These are phyloP conservation scores for Podospora anserina DNA, from an alignment of 495 filamentous ascomycete genomes.

Conservation along the genomic window DNA sequence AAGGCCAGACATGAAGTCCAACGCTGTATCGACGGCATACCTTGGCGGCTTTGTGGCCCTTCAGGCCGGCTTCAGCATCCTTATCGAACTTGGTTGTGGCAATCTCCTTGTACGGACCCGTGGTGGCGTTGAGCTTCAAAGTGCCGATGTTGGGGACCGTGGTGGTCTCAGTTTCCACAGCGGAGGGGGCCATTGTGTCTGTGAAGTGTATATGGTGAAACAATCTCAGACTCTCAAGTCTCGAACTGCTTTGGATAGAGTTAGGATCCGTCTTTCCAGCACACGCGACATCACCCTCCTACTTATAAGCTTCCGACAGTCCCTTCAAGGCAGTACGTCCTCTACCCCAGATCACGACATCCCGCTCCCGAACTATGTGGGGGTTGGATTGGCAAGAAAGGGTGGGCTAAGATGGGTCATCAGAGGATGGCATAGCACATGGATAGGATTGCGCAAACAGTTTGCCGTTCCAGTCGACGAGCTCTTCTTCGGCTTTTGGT, in stretches of 20 bases:
- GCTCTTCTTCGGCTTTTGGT: not conserved
- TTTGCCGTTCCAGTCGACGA: slow-evolving; percentile 16
- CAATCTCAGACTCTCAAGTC: not conserved
- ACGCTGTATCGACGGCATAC: slow-evolving; percentile 18
- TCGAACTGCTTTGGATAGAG: not conserved
- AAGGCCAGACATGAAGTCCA: not conserved
- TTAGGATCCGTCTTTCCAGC: not conserved
- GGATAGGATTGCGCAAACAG: slow-evolving; percentile 27
- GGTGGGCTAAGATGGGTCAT: slow-evolving; percentile 1
- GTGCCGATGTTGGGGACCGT: slow-evolving; percentile 25
- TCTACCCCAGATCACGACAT: not conserved
- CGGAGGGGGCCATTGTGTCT: slow-evolving; percentile 32
- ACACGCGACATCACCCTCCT: not conserved
- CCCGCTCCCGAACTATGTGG: slow-evolving; percentile 11
- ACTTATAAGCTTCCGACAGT: slow-evolving; percentile 4
- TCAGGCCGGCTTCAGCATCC: slow-evolving; percentile 44
- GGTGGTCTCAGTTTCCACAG: slow-evolving; percentile 36
- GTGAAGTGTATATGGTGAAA: not conserved
- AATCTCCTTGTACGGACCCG: slow-evolving; percentile 62
- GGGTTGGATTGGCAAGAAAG: slow-evolving; percentile 1
- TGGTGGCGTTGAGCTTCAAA: slow-evolving; percentile 39
- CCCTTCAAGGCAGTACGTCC: not conserved
- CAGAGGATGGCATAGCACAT: slow-evolving; percentile 18
- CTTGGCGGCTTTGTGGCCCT: slow-evolving; percentile 46
- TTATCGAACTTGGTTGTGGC: slow-evolving; percentile 50